Conservation (phyloP, 192 early-diverging fungal species). For the Dimargaris cristalligena region DNA sequence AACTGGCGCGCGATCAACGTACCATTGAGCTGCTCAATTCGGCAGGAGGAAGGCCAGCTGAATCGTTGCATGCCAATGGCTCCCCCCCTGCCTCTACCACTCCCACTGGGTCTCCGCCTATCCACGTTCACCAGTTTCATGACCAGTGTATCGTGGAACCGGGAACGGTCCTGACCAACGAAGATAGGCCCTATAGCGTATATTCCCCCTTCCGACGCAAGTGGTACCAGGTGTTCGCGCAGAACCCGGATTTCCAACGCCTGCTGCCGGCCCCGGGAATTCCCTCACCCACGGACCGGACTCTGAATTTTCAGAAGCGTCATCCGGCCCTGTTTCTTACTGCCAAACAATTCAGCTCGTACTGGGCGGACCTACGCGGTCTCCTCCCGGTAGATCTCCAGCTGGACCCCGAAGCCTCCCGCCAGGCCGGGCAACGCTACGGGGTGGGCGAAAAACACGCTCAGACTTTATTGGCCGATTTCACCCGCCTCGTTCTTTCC, state of each 20-base stretch:
- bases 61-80: too few species aligned
- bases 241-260: conserved; percentile 5
- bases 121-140: conserved; percentile 20
- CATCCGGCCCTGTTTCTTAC: too few species aligned
- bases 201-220: conserved; percentile 31
- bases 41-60: background rate
- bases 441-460: conserved; percentile 36
- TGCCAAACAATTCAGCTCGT: too few species aligned
- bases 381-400: too few species aligned
- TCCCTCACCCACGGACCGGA: too few species aligned
- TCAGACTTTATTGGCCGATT: too few species aligned
- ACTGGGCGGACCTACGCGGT: too few species aligned
- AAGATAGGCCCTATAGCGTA: conserved; percentile 23
- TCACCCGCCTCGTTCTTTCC: too few species aligned
- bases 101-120: conserved; percentile 10
- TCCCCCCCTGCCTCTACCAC: too few species aligned
- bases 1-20: conserved; percentile 21
- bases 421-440: conserved; percentile 13
- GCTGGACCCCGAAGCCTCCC: background rate
- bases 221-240: conserved; percentile 24
- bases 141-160: conserved; percentile 43
- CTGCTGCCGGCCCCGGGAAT: background rate
- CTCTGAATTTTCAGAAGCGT: too few species aligned
- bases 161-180: conserved; percentile 27
- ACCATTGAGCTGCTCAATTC: conserved; percentile 3